These are phyloP conservation scores for Plasmodium malariae DNA, from an alignment of 169 alveolate genomes.

Conservation along the genomic window DNA sequence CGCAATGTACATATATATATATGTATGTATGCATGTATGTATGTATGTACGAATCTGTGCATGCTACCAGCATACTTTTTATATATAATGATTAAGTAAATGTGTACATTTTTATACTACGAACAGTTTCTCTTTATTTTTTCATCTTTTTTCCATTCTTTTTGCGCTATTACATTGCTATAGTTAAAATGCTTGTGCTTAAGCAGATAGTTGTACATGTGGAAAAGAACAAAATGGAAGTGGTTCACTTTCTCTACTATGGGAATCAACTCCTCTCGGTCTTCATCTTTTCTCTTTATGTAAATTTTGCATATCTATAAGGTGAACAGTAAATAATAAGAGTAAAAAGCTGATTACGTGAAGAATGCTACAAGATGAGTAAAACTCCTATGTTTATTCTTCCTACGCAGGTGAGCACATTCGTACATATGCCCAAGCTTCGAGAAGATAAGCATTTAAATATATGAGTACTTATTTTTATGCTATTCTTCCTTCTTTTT, in stretches of 20 bases:
- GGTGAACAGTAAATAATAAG: too few species aligned
- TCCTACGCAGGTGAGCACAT: too few species aligned
- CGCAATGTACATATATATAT: neutral
- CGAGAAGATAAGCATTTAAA: too few species aligned
- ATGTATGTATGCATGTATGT: neutral
- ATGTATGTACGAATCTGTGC: neutral
- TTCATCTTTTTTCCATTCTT: neutral
- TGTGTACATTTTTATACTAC: too few species aligned
- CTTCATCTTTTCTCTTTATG: constrained; percentile 36
- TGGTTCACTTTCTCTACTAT: constrained; percentile 44
- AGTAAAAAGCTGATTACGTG: too few species aligned
- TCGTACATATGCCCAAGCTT: too few species aligned
- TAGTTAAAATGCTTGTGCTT: constrained; percentile 57
- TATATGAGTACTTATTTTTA: too few species aligned
- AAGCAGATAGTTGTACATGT: constrained; percentile 39
- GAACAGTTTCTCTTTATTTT: too few species aligned
- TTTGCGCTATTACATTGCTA: constrained; percentile 28
- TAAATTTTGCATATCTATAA: constrained; percentile 42
- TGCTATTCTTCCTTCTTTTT: neutral
- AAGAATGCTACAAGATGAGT: too few species aligned
- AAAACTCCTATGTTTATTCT: too few species aligned
- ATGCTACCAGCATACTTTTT: too few species aligned
- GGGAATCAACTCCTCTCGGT: constrained; percentile 20
- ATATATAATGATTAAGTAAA: too few species aligned
- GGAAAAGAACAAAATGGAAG: constrained; percentile 37